These are phyloP conservation scores for Solanum peruvianum DNA, from an alignment of 257 asterid species.

Conservation along the genomic window DNA sequence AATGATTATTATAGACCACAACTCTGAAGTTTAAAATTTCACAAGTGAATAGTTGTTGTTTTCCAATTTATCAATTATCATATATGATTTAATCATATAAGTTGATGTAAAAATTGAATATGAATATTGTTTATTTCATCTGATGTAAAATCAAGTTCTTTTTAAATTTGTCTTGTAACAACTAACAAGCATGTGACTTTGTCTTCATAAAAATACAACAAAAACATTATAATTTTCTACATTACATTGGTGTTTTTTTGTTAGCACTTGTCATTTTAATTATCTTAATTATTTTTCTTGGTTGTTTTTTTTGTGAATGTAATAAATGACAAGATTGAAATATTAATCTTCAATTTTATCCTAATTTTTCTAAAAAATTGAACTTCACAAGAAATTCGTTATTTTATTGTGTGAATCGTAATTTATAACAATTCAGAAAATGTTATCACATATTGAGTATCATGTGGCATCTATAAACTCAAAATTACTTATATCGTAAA, in stretches of 20 bases:
- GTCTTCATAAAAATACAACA: background rate
- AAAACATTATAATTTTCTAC: background rate
- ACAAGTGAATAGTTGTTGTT: background rate
- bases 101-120: background rate
- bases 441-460: too few species aligned
- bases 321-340: background rate
- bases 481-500: too few species aligned
- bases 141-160: background rate
- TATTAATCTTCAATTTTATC: too few species aligned
- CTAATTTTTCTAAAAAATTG: too few species aligned
- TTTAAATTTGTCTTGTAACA: background rate
- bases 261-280: background rate
- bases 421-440: too few species aligned
- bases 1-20: too few species aligned
- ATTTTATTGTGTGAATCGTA: too few species aligned
- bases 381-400: too few species aligned
- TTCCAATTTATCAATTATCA: too few species aligned
- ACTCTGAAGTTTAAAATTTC: background rate
- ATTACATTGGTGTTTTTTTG: background rate
- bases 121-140: background rate
- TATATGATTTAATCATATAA: background rate
- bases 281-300: background rate
- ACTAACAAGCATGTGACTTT: background rate
- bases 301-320: background rate
- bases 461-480: too few species aligned